A percentile compares a stretch with the other conserved stretches of the same genome.
Evolutionary conservation across 2,329 filamentous ascomycete genomes (phyloP).

Genomic region (Aphanoascus verrucosus): DNA sequence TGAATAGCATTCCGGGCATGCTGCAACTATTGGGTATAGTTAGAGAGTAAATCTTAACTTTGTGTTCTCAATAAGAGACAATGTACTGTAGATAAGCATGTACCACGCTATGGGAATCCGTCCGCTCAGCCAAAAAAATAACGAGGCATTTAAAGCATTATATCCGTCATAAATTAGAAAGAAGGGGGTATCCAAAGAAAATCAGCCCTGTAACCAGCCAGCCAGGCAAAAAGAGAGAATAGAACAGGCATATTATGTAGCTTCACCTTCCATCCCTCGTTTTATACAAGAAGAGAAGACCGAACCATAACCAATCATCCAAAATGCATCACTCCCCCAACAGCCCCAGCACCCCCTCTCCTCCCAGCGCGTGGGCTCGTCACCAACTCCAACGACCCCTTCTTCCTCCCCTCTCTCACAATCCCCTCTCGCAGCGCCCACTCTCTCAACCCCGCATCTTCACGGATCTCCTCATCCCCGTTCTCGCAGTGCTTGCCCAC

Average conservation of each 20-base stretch:
- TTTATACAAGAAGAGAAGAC: background rate
- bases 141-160: too few relatives aligned
- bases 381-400: constrained; percentile 5
- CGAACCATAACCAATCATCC: background rate
- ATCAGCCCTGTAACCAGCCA: too few relatives aligned
- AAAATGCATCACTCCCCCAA: constrained; percentile 3
- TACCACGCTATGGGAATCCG: too few relatives aligned
- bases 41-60: too few relatives aligned
- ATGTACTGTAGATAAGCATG: too few relatives aligned
- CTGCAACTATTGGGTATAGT: too few relatives aligned
- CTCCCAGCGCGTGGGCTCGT: background rate
- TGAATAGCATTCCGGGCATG: too few relatives aligned
- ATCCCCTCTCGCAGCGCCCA: constrained; percentile 33
- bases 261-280: background rate
- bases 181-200: too few relatives aligned
- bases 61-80: too few relatives aligned
- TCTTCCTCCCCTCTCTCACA: background rate
- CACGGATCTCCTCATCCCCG: constrained; percentile 24
- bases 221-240: too few relatives aligned
- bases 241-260: background rate
- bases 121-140: too few relatives aligned
- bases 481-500: constrained; percentile 72
- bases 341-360: background rate
- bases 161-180: too few relatives aligned
- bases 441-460: constrained; percentile 32